Base-by-base conservation (phyloP, 495 filamentous ascomycete species). In the Letharia columbiana region DNA sequence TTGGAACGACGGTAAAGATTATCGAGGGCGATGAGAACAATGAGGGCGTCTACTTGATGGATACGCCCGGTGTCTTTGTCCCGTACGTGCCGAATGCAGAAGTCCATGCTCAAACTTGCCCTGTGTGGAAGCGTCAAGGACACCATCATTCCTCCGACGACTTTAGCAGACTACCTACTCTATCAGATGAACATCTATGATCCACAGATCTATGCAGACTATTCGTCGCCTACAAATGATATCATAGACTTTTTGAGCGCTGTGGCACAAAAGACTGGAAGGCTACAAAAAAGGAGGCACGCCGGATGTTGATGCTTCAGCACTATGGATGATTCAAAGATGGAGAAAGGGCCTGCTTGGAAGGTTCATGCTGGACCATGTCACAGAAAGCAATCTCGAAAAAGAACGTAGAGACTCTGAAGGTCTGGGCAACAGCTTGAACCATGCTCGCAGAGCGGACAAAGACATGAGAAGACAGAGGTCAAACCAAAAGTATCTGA, bases 81-180 rank as follows among this genome's bases (percentile, higher is more conserved):
- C 94, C 94, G 0, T 96, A 94, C 75, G 89, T 98, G 45, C 81
- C 87, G 0, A 83, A 92, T 74, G 81, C 87, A 7, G 89, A 92
- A 92, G 72, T 84, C 88, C 37, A 98, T 98, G 94, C 78, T 98
- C 42, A 96, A 95, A 75, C 81, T 98, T 28, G 86, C 93, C 10
- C 82, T 98, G 0, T 91, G 90, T 57, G 94, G 92, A 6, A 90
- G 88, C 75, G 91, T 98, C 39, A 94, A 96, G 71, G 92, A 96
- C 73, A 87, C 88, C 0, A 80, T 98, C 33, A 84, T 98, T 47
- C 80, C 88, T 5, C 79, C 87, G 1, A 81, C 86, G 58, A 89
- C 87, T 4, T 69, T 98, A 31, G 92, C 90, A 13, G 94, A 98
- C 71, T 98, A 95, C 73, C 76, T 98, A 40, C 82, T 98, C 33